These are phyloP conservation scores for Tylopilus intermedius DNA, from an alignment of 768 basidiomycete species.

Conservation along the genomic window DNA sequence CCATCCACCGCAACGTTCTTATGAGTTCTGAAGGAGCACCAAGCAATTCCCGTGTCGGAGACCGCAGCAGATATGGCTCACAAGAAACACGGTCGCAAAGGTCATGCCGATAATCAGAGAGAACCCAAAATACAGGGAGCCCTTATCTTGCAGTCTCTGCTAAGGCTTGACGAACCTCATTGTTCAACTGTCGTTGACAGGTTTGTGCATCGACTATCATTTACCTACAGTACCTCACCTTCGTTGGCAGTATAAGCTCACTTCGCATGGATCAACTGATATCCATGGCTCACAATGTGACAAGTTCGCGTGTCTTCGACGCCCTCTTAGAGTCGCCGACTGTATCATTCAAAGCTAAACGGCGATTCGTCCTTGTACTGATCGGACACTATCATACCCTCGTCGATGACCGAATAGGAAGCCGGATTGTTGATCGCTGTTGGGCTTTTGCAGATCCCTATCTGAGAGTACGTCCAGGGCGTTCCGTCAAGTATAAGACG, in stretches of 20 bases:
- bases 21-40: slow-evolving; percentile 22
- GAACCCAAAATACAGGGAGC: slow-evolving; percentile 82
- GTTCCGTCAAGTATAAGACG: neutral
- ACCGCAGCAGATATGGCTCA: slow-evolving; percentile 9
- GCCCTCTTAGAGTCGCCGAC: slow-evolving; percentile 64
- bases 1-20: neutral
- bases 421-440: slow-evolving; percentile 83
- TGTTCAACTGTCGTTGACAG: slow-evolving; percentile 66
- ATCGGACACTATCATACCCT: slow-evolving; percentile 76
- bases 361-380: slow-evolving; percentile 67
- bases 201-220: slow-evolving; percentile 34
- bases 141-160: slow-evolving; percentile 76
- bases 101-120: slow-evolving; percentile 32
- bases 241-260: slow-evolving; percentile 47
- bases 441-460: slow-evolving; percentile 92
- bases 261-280: slow-evolving; percentile 58
- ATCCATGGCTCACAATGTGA: slow-evolving; percentile 57
- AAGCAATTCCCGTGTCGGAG: slow-evolving; percentile 7
- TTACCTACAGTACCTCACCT: slow-evolving; percentile 5
- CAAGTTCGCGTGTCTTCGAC: slow-evolving; percentile 76
- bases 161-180: slow-evolving; percentile 62
- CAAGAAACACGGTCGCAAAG: slow-evolving; percentile 13
- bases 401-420: slow-evolving; percentile 87
- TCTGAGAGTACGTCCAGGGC: slow-evolving; percentile 58
- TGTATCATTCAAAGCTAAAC: slow-evolving; percentile 59